A percentile compares a stretch with the other conserved stretches of the same genome.
Evolutionary conservation across 306 rosid genomes (phyloP).

Genomic region (Benincasa hispida): DNA sequence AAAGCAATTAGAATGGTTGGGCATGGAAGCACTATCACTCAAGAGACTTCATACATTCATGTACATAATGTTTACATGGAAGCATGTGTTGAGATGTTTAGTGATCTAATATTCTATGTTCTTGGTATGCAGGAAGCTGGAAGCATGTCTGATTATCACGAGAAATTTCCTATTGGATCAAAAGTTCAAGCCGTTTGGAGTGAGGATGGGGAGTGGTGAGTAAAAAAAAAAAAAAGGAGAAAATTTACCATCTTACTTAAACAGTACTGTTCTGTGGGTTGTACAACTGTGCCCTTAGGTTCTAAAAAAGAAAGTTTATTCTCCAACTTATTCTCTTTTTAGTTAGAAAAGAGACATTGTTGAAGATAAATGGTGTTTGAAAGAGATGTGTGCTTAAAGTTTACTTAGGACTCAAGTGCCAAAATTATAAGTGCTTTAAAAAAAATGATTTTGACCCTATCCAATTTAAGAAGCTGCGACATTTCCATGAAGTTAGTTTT

Average conservation of each 20-base stretch:
- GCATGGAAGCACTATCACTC: not conserved
- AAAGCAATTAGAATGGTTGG: not conserved
- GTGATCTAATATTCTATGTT: not conserved
- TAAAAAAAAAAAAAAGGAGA: not conserved
- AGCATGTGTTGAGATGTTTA: not conserved
- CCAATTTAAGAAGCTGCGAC: not conserved
- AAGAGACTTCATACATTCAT: no score
- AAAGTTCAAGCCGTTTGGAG: slow-evolving; percentile 90
- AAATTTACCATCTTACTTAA: not conserved
- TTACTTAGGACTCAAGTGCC: not conserved
- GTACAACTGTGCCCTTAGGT: not conserved
- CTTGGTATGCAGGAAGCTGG: slow-evolving; percentile 34
- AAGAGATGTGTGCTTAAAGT: not conserved
- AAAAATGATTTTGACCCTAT: not conserved
- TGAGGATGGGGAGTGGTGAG: slow-evolving; percentile 98
- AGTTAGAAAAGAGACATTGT: not conserved
- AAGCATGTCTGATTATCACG: slow-evolving; percentile 36
- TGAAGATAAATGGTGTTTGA: not conserved
- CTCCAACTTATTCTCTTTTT: not conserved
- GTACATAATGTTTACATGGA: not conserved
- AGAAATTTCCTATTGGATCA: slow-evolving; percentile 52
- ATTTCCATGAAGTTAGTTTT: not conserved
- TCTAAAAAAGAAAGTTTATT: not conserved
- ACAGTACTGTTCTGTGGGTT: not conserved
- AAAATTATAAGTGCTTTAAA: not conserved